These are phyloP conservation scores for Hymenoscyphus occultus DNA, from an alignment of 2,329 filamentous ascomycete genomes.

Conservation along the genomic window DNA sequence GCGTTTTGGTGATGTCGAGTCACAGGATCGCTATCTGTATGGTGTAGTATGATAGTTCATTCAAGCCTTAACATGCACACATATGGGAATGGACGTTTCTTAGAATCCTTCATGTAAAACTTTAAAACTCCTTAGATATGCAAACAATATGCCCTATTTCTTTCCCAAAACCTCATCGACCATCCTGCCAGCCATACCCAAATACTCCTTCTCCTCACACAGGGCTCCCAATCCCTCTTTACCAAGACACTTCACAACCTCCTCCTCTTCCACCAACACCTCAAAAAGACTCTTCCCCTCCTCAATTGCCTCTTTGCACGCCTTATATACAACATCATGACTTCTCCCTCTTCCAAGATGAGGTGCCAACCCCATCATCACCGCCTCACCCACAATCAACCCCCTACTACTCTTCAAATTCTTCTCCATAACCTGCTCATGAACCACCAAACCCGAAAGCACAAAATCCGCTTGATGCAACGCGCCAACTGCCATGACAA, in stretches of 20 bases:
- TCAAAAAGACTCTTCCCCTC: slow-evolving; percentile 43
- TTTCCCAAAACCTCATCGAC: slow-evolving; percentile 30
- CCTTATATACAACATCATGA: slow-evolving; percentile 55
- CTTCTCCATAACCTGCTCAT: slow-evolving; percentile 46
- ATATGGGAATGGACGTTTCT: too few relatives aligned
- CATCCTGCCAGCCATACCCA: slow-evolving; percentile 34
- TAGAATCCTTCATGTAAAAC: too few relatives aligned
- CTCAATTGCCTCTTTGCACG: slow-evolving; percentile 50
- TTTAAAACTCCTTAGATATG: too few relatives aligned
- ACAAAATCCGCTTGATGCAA: slow-evolving; percentile 54
- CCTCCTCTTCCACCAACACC: slow-evolving; percentile 39
- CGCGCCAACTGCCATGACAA: slow-evolving; percentile 51
- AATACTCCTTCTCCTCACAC: slow-evolving; percentile 53
- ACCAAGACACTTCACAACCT: slow-evolving; percentile 44
- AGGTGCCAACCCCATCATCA: slow-evolving; percentile 59
- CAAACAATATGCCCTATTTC: not conserved
- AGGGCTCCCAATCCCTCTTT: slow-evolving; percentile 48
- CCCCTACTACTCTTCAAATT: slow-evolving; percentile 52
- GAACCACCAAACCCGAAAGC: slow-evolving; percentile 49
- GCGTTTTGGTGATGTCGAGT: too few relatives aligned
- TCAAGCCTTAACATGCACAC: too few relatives aligned
- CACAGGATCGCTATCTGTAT: too few relatives aligned
- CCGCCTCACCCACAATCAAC: slow-evolving; percentile 55
- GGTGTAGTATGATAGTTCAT: too few relatives aligned
- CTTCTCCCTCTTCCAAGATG: slow-evolving; percentile 50